Evolutionary conservation across 306 rosid genomes (phyloP), one percentile per base, ranked within the genome.

Genomic region (Parietaria judaica): DNA sequence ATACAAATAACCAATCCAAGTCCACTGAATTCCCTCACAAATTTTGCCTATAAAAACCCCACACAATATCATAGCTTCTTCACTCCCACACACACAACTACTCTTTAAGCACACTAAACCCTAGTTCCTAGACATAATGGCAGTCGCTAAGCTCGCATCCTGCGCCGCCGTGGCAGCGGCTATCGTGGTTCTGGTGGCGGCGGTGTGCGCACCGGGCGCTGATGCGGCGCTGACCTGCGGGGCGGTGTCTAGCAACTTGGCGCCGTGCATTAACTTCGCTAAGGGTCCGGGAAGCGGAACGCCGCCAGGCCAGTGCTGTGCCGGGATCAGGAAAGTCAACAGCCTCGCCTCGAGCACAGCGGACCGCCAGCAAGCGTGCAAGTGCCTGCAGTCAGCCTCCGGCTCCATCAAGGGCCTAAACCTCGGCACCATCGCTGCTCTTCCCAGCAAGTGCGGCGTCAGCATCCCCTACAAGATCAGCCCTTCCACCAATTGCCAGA

Each of bases 381-480:
- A 47, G 14, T 88, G 96, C 77, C 43, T 88, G 77, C 76, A 85
- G 51, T 15, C 67, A 0, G 51, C 69, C 5, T 55, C 77, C 6
- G 12, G 34, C 5, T 4, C 5, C 0, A 0, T 71, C 12, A 11
- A 14, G 0, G 52, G 68, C 9, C 34, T 82, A 39, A 68, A 68
- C 15, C 1, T 12, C 6, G 1, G 0, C 8, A 10, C 14, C 11
- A 82, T 73, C 0, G 78, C 55, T 3, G 3, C 54, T 14, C 81
- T 78, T 38, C 91, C 88, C 0, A 15, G 9, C 12, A 44, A 17
- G 35, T 87, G 95, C 6, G 70, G 77, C 0, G 79, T 80, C 48
- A 62, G 67, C 56, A 58, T 86, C 72, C 92, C 87, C 66, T 89
- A 86, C 79, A 66, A 63, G 76, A 86, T 89, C 76, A 84, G 87